phyloP scores from a whole-genome alignment of 1,139 yeast species.

The Saccharomycopsis phalli region DNA sequence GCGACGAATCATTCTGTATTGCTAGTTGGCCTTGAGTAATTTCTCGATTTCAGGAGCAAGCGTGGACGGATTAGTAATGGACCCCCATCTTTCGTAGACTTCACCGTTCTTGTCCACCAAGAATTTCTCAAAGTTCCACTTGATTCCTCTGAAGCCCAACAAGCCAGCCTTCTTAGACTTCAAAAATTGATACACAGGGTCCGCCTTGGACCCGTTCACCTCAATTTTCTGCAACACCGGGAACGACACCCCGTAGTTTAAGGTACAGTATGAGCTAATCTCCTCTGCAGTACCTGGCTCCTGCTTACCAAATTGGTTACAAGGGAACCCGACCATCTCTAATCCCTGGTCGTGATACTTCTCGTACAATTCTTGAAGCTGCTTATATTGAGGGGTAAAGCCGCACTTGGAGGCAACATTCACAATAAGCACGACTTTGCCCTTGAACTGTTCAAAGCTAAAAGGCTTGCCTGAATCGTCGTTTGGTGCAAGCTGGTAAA shows the following conservation, averaged over 20 bases:
- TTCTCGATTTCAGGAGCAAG: slow-evolving; percentile 42
- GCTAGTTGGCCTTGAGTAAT: too few species aligned
- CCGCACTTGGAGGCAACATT: slow-evolving; percentile 92
- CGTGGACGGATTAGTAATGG: slow-evolving; percentile 58
- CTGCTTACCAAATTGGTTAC: slow-evolving; percentile 83
- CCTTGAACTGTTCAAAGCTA: slow-evolving; percentile 63
- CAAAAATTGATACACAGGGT: slow-evolving; percentile 72
- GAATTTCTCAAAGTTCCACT: slow-evolving; percentile 97
- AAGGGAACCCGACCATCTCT: slow-evolving; percentile 84
- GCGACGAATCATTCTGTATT: too few species aligned
- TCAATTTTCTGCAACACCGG: slow-evolving; percentile 81
- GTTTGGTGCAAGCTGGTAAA: slow-evolving; percentile 50
- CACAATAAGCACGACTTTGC: slow-evolving; percentile 84
- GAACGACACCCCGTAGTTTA: slow-evolving; percentile 76
- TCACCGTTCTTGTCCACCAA: slow-evolving; percentile 61
- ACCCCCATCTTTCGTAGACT: slow-evolving; percentile 62
- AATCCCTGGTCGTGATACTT: slow-evolving; percentile 71
- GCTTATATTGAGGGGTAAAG: slow-evolving; percentile 80
- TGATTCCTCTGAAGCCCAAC: slow-evolving; percentile 55
- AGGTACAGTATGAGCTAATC: slow-evolving; percentile 54
- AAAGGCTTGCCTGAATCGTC: slow-evolving; percentile 55
- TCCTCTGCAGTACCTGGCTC: slow-evolving; percentile 71
- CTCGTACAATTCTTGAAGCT: slow-evolving; percentile 72
- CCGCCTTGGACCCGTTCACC: slow-evolving; percentile 77
- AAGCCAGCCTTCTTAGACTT: slow-evolving; percentile 50